Percentiles rank a stretch among this genome's conserved stretches.
These are phyloP conservation scores for Lachnellula occidentalis DNA, from an alignment of 2,329 filamentous ascomycete species.

Conservation along the genomic window DNA sequence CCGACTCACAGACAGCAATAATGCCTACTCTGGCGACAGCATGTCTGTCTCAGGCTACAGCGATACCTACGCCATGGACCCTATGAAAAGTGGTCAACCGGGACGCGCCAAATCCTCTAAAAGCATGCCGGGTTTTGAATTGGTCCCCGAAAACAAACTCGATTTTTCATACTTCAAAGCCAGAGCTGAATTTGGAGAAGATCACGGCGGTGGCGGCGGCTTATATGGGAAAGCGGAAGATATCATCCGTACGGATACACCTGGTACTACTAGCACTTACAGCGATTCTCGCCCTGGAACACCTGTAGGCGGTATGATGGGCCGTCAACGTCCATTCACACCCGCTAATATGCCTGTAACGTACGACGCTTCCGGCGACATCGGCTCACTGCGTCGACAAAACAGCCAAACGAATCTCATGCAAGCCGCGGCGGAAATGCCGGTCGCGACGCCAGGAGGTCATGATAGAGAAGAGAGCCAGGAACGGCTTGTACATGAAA, in stretches of 20 bases:
- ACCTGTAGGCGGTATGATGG: slow-evolving; percentile 14
- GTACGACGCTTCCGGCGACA: slow-evolving; percentile 24
- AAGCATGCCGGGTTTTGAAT: slow-evolving; percentile 70
- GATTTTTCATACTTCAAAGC: slow-evolving; percentile 92
- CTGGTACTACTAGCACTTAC: slow-evolving; percentile 19
- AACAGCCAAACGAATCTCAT: slow-evolving; percentile 49
- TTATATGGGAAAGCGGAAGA: slow-evolving; percentile 57
- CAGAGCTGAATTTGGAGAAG: slow-evolving; percentile 77
- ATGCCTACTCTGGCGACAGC: slow-evolving; percentile 50
- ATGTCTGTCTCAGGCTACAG: slow-evolving; percentile 67
- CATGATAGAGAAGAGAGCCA: slow-evolving; percentile 29
- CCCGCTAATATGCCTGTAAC: slow-evolving; percentile 22
- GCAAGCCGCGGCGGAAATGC: slow-evolving; percentile 46
- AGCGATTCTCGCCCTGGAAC: slow-evolving; percentile 25
- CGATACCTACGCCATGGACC: slow-evolving; percentile 73
- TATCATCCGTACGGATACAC: slow-evolving; percentile 37
- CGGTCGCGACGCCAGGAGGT: slow-evolving; percentile 35
- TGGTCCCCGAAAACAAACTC: slow-evolving; percentile 80
- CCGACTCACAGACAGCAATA: slow-evolving; percentile 63
- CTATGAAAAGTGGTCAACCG: slow-evolving; percentile 56
- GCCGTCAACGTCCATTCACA: slow-evolving; percentile 6
- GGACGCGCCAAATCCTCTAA: slow-evolving; percentile 30
- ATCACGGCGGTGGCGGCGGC: slow-evolving; percentile 69
- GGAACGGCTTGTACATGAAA: slow-evolving; percentile 27
- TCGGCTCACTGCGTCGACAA: slow-evolving; percentile 35